Base-by-base conservation (phyloP, 2,329 filamentous ascomycete genomes). In the Pezicula radicicola region DNA sequence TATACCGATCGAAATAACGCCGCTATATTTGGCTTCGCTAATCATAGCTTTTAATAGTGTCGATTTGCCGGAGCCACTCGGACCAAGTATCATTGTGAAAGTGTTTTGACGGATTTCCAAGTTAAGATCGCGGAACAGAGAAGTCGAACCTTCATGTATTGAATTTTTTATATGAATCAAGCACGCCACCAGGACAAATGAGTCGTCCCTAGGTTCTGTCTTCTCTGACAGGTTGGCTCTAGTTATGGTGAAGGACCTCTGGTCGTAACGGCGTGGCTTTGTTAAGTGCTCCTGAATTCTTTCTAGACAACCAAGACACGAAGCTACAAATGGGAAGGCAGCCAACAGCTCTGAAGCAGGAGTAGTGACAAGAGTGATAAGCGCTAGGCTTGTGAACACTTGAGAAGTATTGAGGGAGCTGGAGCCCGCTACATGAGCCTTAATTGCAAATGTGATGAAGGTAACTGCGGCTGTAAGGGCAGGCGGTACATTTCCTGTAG, bases 11-110 rank as follows among this genome's bases (percentile, higher is more conserved):
- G 25, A 37, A 10, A 63, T 55, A 51, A 25, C 53, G 8, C 65
- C 67, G 12, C 61, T 15, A n/a, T 16, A 53, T 36, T 59, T 55
- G 16, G 63, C 63, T 12, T 70, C 67, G 0, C 67, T 64, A 8
- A 71, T 59, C 2, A 71, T 25, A 3, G 65, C 61, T 42, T 65
- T 66, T 45, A 61, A 62, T 4, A 70, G 52, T 0, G 66, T 69
- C 5, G 65, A 65, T 51, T 71, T 70, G 2, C 68, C 68, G 1
- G 52, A 58, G 13, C 55, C 62, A 45, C 64, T 55, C 6, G 64
- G 56, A n/a, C 64, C 65, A 18, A 63, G 50, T 27, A 51, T 46
- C 28, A 30, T 30, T 8, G 44, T 46, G 18, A 46, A 8, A 6
- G 9, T 46, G 6, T 25, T 25, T 25, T 25, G 25, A 25, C 25